Conservation (phyloP, 208 protist genomes). For the Wallacemonas collosoma region DNA sequence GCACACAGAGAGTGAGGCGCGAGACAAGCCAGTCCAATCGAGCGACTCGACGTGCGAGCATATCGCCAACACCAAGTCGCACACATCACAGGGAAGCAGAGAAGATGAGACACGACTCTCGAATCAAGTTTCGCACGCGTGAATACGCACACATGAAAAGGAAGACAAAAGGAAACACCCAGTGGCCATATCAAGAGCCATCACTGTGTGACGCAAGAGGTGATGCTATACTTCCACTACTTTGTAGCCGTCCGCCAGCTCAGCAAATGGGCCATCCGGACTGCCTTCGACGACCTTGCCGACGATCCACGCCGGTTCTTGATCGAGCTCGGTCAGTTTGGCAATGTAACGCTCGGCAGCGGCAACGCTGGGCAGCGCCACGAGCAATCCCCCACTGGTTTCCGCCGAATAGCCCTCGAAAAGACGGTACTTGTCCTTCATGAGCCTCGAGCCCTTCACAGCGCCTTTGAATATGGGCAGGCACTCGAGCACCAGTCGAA, state of each 20-base stretch:
- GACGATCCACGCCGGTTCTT: constrained; percentile 86
- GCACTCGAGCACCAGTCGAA: constrained; percentile 79
- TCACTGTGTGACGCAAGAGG: too few relatives aligned
- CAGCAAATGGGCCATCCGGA: constrained; percentile 39
- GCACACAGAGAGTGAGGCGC: too few relatives aligned
- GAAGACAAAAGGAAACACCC: too few relatives aligned
- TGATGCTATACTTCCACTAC: constrained; percentile 65
- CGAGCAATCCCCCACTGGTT: constrained; percentile 95
- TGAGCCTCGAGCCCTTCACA: constrained; percentile 72
- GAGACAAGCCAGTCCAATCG: too few relatives aligned
- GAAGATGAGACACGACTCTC: too few relatives aligned
- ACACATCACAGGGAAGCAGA: too few relatives aligned
- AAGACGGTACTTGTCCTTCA: constrained; percentile 88
- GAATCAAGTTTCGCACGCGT: too few relatives aligned
- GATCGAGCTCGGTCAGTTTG: constrained; percentile 77
- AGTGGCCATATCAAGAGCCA: too few relatives aligned
- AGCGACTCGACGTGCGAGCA: too few relatives aligned
- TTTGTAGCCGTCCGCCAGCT: constrained; percentile 49
- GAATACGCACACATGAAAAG: too few relatives aligned
- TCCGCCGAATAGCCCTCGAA: constrained; percentile 92
- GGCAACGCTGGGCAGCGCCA: constrained; percentile 59
- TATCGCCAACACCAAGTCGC: too few relatives aligned
- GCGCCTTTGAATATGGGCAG: constrained; percentile 90
- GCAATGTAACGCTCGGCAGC: constrained; percentile 70
- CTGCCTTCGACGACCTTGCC: constrained; percentile 54